phyloP scores from a whole-genome alignment of 208 protist species.

The Angomonas ambiguus region DNA sequence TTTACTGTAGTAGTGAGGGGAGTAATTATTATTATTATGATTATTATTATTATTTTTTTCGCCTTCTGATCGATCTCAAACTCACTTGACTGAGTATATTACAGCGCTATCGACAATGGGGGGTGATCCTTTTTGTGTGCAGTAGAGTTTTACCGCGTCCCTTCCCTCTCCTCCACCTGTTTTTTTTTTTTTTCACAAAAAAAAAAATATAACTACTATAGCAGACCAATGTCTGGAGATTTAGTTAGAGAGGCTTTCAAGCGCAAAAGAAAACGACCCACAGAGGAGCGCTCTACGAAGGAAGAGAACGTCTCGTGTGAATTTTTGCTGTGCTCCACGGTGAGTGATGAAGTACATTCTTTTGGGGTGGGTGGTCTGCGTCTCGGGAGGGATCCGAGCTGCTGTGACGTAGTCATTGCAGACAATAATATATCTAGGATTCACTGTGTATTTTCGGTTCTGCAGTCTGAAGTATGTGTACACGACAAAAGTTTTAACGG shows the following conservation, averaged over 20 bases:
- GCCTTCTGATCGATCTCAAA: no score
- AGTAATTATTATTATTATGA: no score
- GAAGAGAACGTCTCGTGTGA: background rate
- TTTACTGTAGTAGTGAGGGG: no score
- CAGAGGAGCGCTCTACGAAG: background rate
- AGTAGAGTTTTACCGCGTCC: no score
- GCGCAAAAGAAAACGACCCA: background rate
- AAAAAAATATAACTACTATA: background rate
- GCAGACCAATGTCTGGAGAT: background rate
- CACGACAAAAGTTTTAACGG: slow-evolving; percentile 70
- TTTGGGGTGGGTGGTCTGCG: slow-evolving; percentile 42
- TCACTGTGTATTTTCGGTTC: slow-evolving; percentile 46
- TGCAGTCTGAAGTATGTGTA: slow-evolving; percentile 49
- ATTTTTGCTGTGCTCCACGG: background rate
- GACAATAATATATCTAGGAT: slow-evolving; percentile 30
- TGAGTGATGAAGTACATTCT: background rate
- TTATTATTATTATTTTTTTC: no score
- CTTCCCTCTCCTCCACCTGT: slow-evolving; percentile 12
- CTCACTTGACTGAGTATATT: no score
- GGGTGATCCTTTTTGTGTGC: no score
- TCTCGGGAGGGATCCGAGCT: slow-evolving; percentile 39
- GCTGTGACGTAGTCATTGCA: slow-evolving; percentile 31
- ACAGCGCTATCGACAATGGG: no score
- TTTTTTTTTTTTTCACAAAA: slow-evolving; percentile 18
- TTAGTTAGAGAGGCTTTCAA: background rate